Evolutionary conservation across 129 eudicot species (phyloP).

Genomic region (Helianthus tuberosus): DNA sequence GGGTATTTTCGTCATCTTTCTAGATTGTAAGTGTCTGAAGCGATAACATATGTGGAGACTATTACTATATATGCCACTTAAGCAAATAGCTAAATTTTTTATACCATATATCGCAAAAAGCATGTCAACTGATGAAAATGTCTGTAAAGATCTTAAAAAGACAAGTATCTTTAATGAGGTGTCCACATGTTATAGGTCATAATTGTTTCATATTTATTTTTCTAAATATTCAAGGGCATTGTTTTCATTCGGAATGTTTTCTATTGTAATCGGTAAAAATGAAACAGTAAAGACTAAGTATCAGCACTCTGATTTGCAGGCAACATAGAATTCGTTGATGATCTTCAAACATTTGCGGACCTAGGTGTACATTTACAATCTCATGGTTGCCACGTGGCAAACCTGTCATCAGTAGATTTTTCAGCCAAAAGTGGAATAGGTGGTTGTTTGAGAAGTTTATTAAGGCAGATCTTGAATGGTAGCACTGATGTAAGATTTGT

Average conservation of each 20-base stretch:
- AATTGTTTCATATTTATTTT: neutral
- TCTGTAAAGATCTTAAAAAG: neutral
- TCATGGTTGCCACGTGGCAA: slow-evolving; percentile 75
- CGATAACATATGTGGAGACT: neutral
- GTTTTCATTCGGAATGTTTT: neutral
- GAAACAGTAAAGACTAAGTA: neutral
- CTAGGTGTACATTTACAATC: slow-evolving; percentile 72
- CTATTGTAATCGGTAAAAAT: neutral
- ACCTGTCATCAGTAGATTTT: slow-evolving; percentile 80
- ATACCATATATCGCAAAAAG: neutral
- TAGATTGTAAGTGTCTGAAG: neutral
- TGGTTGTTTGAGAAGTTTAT: slow-evolving; percentile 71
- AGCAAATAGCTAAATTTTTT: neutral
- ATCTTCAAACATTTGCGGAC: slow-evolving; percentile 72
- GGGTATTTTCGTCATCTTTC: neutral
- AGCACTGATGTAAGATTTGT: slow-evolving; percentile 61
- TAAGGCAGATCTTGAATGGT: slow-evolving; percentile 59
- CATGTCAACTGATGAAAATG: neutral
- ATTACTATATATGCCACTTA: neutral
- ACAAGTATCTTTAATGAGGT: neutral
- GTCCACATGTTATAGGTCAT: neutral
- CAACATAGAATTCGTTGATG: slow-evolving; percentile 91
- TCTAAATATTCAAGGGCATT: neutral
- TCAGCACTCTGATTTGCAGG: slow-evolving; percentile 44
- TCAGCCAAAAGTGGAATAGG: slow-evolving; percentile 78